Conservation (phyloP, 495 filamentous ascomycete genomes). For the Neohortaea acidophila region DNA sequence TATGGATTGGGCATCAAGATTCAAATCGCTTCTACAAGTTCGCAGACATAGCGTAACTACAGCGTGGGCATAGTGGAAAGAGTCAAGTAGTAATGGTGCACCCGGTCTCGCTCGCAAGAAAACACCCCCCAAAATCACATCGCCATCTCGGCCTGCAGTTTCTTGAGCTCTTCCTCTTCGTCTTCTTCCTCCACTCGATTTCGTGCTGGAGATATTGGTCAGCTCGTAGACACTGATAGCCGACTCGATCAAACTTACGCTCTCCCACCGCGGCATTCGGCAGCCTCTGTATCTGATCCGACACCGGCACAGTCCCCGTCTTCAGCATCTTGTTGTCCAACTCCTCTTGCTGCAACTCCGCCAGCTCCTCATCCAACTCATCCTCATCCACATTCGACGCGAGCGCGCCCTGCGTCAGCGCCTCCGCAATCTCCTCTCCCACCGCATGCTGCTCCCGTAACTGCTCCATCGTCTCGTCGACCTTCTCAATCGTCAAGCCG, state of each 20-base stretch:
- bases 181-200: slow-evolving; percentile 52
- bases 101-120: no score
- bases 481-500: slow-evolving; percentile 77
- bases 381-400: slow-evolving; percentile 67
- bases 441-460: slow-evolving; percentile 83
- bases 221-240: slow-evolving; percentile 4
- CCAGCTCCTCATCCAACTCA: slow-evolving; percentile 68
- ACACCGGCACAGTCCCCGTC: slow-evolving; percentile 63
- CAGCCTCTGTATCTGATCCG: slow-evolving; percentile 53
- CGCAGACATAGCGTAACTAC: no score
- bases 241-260: slow-evolving; percentile 42
- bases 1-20: no score
- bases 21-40: no score
- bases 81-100: no score
- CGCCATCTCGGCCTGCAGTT: slow-evolving; percentile 93
- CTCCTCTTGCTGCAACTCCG: slow-evolving; percentile 64
- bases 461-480: slow-evolving; percentile 90
- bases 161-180: slow-evolving; percentile 88
- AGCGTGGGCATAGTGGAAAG: no score
- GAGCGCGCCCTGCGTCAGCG: slow-evolving; percentile 57
- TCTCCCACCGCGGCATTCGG: slow-evolving; percentile 57
- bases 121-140: no score
- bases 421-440: slow-evolving; percentile 78
- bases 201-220: slow-evolving; percentile 40
- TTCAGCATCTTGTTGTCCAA: slow-evolving; percentile 89